Conservation (phyloP, 2,329 filamentous ascomycete genomes). For the Hypoxylon sp. region DNA sequence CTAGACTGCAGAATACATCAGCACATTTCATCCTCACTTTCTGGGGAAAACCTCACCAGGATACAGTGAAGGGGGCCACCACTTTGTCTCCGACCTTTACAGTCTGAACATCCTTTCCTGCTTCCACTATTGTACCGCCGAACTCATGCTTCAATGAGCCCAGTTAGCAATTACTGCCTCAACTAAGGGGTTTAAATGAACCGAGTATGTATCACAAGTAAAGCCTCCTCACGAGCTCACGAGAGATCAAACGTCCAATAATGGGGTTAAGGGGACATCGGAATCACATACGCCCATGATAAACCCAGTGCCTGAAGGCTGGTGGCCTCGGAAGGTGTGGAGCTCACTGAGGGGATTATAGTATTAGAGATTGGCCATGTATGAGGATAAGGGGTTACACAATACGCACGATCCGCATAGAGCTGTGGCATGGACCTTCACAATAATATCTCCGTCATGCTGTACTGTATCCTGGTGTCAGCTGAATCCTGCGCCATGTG, state of each 20-base stretch:
- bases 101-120: conserved; percentile 72
- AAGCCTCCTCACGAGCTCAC: too few species aligned
- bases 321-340: conserved; percentile 85
- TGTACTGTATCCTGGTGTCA: conserved; percentile 58
- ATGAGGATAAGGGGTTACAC: conserved; percentile 5
- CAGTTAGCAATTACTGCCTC: not conserved
- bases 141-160: conserved; percentile 73
- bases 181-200: not conserved
- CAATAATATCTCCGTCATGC: conserved; percentile 77
- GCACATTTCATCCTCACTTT: not conserved
- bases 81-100: conserved; percentile 79
- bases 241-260: too few species aligned
- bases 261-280: too few species aligned
- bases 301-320: conserved; percentile 70
- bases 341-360: conserved; percentile 68
- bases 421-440: conserved; percentile 84
- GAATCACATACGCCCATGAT: conserved; percentile 64
- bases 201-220: too few species aligned
- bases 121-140: conserved; percentile 75
- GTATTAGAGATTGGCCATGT: conserved; percentile 11
- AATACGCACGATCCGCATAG: conserved; percentile 82
- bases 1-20: conserved; percentile 55
- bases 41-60: conserved; percentile 64
- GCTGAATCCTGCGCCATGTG: conserved; percentile 13
- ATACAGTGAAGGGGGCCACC: conserved; percentile 84